These are phyloP conservation scores for Monilinia vaccinii-corymbosi DNA, from an alignment of 2,329 filamentous ascomycete species.

Conservation along the genomic window DNA sequence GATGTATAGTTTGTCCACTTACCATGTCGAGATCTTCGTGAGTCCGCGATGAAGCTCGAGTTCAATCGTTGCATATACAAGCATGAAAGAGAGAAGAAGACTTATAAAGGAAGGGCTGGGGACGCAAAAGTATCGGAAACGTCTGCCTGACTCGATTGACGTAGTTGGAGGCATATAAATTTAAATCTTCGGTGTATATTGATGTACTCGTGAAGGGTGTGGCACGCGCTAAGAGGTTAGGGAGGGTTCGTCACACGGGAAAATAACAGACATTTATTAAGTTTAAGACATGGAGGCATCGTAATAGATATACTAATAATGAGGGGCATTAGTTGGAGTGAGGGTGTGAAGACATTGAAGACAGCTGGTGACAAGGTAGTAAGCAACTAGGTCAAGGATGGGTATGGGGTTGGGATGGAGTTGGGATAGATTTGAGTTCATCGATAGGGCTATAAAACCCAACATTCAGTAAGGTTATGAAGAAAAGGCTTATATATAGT, in stretches of 20 bases:
- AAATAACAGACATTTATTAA: not conserved
- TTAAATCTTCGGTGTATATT: slow-evolving; percentile 2
- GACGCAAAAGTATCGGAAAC: slow-evolving; percentile 1
- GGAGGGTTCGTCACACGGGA: slow-evolving; percentile 23
- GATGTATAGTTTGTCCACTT: not conserved
- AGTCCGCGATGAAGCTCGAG: slow-evolving; percentile 1
- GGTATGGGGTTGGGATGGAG: too few species aligned
- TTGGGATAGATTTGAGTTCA: not conserved
- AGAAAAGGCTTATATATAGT: slow-evolving; percentile 2
- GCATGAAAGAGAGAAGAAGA: slow-evolving; percentile 3
- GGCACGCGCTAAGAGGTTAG: slow-evolving; percentile 20
- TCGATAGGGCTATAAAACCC: not conserved
- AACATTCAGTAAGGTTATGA: not conserved
- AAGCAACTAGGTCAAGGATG: not conserved
- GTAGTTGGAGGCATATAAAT: not conserved
- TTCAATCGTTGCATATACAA: slow-evolving; percentile 1
- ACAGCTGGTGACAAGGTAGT: slow-evolving; percentile 1
- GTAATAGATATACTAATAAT: not conserved
- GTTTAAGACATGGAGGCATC: slow-evolving; percentile 5
- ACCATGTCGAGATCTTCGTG: slow-evolving; percentile 8
- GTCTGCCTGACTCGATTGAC: slow-evolving; percentile 5
- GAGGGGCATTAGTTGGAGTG: not conserved
- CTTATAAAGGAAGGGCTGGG: not conserved
- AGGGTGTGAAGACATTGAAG: slow-evolving; percentile 1
- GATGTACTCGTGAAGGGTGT: slow-evolving; percentile 11